phyloP scores from a whole-genome alignment of 1,284 basidiomycete genomes.

The Pyrrhoderma noxium region DNA sequence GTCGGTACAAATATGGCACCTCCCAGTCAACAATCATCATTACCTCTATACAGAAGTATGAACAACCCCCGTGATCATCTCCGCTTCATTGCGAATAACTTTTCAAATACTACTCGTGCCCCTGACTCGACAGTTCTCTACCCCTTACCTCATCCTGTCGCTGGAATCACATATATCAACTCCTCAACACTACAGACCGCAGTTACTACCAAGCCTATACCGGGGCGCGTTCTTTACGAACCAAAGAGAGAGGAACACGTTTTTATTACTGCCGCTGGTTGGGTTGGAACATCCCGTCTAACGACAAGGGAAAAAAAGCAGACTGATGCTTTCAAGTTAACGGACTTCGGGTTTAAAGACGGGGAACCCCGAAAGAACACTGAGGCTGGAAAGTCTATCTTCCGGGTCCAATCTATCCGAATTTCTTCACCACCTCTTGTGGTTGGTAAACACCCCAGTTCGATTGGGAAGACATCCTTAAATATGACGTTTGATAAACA shows the following conservation, averaged over 20 bases:
- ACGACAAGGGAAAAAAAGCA: neutral
- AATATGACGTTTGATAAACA: conserved; percentile 13
- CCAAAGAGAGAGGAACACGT: neutral
- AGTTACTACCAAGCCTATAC: conserved; percentile 43
- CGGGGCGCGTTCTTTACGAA: conserved; percentile 48
- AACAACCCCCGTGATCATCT: conserved; percentile 20
- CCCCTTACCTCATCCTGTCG: conserved; percentile 55
- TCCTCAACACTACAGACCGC: conserved; percentile 45
- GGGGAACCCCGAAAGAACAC: conserved; percentile 9
- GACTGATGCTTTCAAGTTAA: conserved; percentile 2
- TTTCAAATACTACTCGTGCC: conserved; percentile 22
- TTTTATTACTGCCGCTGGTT: conserved; percentile 6
- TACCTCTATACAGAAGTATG: conserved; percentile 23
- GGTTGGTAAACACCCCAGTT: conserved; percentile 23
- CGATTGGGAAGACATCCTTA: neutral
- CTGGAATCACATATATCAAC: conserved; percentile 53
- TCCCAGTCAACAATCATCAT: neutral
- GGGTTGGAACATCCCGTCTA: conserved; percentile 1
- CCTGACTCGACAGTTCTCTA: conserved; percentile 40
- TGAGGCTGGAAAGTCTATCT: conserved; percentile 22
- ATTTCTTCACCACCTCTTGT: conserved; percentile 27
- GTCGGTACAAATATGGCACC: neutral
- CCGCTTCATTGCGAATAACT: conserved; percentile 26
- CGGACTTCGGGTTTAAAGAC: conserved; percentile 20
- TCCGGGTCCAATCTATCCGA: conserved; percentile 25